Conservation (phyloP, 2,329 filamentous ascomycete genomes). For the Pseudogymnoascus sp. region DNA sequence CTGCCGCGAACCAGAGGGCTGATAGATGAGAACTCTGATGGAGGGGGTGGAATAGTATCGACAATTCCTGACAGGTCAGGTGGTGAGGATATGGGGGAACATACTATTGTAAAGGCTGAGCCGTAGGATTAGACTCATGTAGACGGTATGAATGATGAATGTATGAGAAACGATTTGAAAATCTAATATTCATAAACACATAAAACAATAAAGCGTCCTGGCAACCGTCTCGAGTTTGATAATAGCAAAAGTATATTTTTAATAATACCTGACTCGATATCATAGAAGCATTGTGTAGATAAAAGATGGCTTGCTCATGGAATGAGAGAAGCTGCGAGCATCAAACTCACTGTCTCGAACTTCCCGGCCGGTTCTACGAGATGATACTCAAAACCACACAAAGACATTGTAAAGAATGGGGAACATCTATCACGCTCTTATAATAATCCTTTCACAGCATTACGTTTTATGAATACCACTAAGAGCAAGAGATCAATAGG, state of each 20-base stretch:
- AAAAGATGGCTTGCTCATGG: not conserved
- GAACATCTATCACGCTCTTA: not conserved
- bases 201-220: not conserved
- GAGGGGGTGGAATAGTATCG: not conserved
- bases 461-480: not conserved
- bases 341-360: not conserved
- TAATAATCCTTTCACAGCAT: not conserved
- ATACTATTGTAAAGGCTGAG: not conserved
- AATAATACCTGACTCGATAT: not conserved
- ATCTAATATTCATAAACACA: not conserved
- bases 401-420: not conserved
- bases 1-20: constrained; percentile 17
- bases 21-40: not conserved
- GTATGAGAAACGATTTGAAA: not conserved
- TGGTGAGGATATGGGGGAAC: not conserved
- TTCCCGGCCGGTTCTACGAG: not conserved
- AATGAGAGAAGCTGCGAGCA: not conserved
- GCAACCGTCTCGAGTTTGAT: not conserved
- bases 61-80: not conserved
- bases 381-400: not conserved
- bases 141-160: not conserved
- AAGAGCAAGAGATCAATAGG: not conserved
- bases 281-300: not conserved
- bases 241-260: not conserved
- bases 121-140: not conserved